Base-by-base conservation (phyloP, 1,284 basidiomycete genomes). In the Sporisorium scitamineum region DNA sequence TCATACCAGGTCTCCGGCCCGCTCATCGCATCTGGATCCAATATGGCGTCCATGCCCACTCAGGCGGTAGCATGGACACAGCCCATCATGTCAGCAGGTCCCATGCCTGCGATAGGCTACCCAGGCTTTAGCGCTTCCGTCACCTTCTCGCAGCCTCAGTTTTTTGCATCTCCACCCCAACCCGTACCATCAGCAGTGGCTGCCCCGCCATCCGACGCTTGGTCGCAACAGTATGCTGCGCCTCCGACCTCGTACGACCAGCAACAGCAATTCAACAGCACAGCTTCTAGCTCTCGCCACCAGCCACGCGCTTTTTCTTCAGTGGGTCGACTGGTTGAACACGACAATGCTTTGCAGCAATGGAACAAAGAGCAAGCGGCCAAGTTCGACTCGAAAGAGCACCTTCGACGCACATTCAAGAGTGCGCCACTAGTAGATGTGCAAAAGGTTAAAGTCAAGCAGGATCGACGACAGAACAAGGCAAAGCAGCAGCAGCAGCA, bases 71-170 rank as follows among this genome's bases (percentile, higher is more conserved):
- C 70, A 10, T 73, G 70, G 70, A 51, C 64, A 13, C 70, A 64
- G 22, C 70, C 70, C 3, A 54, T 68, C 53, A 54, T 64, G 54
- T 27, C 65, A 2, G 24, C 70, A 20, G 61, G 58, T 3, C 32
- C 64, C 1, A 53, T 67, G 42, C 50, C 65, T 0, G 41, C 57
- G 1, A 39, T 73, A 8, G 57, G 65, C 6, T 73, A 73, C 31
- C 70, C 70, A 2, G 65, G 65, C n/a, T 73, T 73, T 54, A 65
- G 57, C 20, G 54, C 70, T n/a, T 60, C 65, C 5, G 61, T 73
- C 51, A 69, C 61, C 26, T 73, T 73, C 44, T 57, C 70, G 18
- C 70, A 68, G 32, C 65, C 70, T 32, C 70, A 73, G 34, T 69
- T 73, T 47, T 73, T 64, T 13, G 45, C 70, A 8, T 52, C 65